These are phyloP conservation scores for Madurella mycetomatis DNA, from an alignment of 2,329 filamentous ascomycete genomes.

Conservation along the genomic window DNA sequence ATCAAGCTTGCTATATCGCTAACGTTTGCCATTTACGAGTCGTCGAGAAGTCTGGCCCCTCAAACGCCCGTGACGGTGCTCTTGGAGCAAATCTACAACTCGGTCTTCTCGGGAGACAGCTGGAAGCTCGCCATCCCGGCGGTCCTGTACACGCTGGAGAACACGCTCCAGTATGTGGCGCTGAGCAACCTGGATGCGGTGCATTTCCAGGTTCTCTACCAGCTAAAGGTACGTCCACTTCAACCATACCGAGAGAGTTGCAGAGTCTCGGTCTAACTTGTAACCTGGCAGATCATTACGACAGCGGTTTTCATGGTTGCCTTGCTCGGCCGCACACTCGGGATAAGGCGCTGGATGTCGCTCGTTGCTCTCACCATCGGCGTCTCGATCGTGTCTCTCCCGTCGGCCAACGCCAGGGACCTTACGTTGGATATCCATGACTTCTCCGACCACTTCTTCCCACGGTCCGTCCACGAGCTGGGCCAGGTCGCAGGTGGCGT, in stretches of 20 bases:
- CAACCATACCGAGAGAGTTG: not conserved
- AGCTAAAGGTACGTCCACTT: conserved; percentile 62
- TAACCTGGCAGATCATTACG: conserved; percentile 61
- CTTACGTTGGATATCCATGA: conserved; percentile 59
- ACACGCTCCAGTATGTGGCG: conserved; percentile 88
- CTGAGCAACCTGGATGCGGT: conserved; percentile 88
- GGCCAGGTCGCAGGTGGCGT: conserved; percentile 57
- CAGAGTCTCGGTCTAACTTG: conserved; percentile 8
- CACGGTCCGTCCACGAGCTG: conserved; percentile 72
- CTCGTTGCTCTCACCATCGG: conserved; percentile 75
- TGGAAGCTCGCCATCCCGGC: conserved; percentile 94
- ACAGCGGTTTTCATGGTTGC: conserved; percentile 82
- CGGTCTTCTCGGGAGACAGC: conserved; percentile 82
- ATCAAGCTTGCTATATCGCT: conserved; percentile 84
- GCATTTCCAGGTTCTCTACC: conserved; percentile 89
- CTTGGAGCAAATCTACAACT: conserved; percentile 72
- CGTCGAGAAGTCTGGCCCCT: conserved; percentile 70
- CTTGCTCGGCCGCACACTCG: conserved; percentile 67
- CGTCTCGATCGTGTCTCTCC: conserved; percentile 80
- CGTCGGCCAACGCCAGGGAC: conserved; percentile 52
- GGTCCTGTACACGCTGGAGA: conserved; percentile 83
- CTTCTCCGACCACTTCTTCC: conserved; percentile 65
- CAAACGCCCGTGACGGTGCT: conserved; percentile 76
- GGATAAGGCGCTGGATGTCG: conserved; percentile 72
- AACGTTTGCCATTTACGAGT: conserved; percentile 82